Base-by-base conservation (phyloP, 139 green algal genomes). In the Picochlorum costavermella region DNA sequence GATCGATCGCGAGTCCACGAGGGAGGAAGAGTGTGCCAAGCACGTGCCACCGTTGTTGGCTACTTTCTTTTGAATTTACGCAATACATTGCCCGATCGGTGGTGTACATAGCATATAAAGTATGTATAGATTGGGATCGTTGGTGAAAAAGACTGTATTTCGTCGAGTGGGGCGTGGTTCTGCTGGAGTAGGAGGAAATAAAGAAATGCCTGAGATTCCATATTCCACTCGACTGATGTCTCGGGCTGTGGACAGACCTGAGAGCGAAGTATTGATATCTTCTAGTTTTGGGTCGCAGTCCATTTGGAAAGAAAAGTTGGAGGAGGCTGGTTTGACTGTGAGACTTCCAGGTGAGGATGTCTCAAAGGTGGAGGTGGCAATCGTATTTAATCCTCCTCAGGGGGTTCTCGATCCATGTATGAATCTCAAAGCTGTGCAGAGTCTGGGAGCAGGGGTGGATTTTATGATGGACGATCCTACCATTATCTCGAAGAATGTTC, bases 371-470 rank as follows among this genome's bases (percentile, higher is more conserved):
- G 63, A 71, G 37, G 55, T 67, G 56, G 45, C 63, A 20, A 28
- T 20, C 12, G 17, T 53, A 5, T 53, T 53, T 14, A 53, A 53
- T n/a, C 33, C 46, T 12, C 26, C 68, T 2, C 55, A 33, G 11
- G 45, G 46, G n/a, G 46, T 75, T 40, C 30, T 70, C 26, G 44
- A 71, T 30, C 49, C 60, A 33, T 72, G 63, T 45, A 36, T 48
- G 16, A 65, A 75, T 30, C 70, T 86, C 8, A 70, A 75, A 16
- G 68, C 65, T 6, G 67, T 83, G 4, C 75, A 81, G 43, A 78
- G 71, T 3, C 59, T 87, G 49, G 81, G 81, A 2, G 81, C 81
- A 3, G 81, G 81, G 1, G 80, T 86, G 2, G 78, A 86, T 45
- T 63, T 57, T 20, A 50, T 81, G 8, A 56, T 86, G n/a, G 14